Evolutionary conservation across 2,329 filamentous ascomycete genomes (phyloP).

Genomic region (Fusarium burgessii): DNA sequence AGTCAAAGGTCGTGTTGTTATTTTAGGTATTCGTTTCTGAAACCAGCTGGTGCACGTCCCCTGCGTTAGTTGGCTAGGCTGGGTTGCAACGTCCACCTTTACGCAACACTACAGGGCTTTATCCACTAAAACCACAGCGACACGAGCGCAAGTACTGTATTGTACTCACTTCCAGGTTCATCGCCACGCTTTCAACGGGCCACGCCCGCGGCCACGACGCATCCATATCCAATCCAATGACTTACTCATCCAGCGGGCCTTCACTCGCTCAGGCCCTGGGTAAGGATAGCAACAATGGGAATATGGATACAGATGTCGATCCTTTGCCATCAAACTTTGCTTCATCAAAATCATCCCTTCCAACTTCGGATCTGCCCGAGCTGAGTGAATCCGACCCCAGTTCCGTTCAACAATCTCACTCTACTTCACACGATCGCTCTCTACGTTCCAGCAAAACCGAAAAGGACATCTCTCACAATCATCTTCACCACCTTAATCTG

Average conservation of each 20-base stretch:
- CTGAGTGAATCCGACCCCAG: constrained; percentile 37
- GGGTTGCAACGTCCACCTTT: constrained; percentile 35
- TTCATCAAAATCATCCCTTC: constrained; percentile 36
- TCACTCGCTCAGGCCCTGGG: constrained; percentile 54
- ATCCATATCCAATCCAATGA: constrained; percentile 46
- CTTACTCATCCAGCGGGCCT: constrained; percentile 52
- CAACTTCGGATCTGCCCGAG: constrained; percentile 33
- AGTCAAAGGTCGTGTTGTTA: constrained; percentile 35
- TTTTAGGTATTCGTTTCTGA: constrained; percentile 39
- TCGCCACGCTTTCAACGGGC: constrained; percentile 44
- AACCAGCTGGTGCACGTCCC: constrained; percentile 40
- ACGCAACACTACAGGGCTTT: constrained; percentile 17
- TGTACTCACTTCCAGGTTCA: constrained; percentile 10
- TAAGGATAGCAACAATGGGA: constrained; percentile 20
- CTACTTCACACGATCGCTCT: constrained; percentile 32
- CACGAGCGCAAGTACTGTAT: neutral
- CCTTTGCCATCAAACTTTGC: constrained; percentile 36
- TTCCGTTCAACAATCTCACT: constrained; percentile 31
- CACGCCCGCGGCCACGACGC: constrained; percentile 46
- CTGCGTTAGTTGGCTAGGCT: constrained; percentile 30
- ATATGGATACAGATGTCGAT: constrained; percentile 43
- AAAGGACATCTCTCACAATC: constrained; percentile 16
- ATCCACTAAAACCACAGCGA: constrained; percentile 27
- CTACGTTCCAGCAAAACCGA: constrained; percentile 29
- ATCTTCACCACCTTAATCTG: constrained; percentile 33